Base-by-base conservation (phyloP, 352 stramenopile species). In the Phytophthora litchii region DNA sequence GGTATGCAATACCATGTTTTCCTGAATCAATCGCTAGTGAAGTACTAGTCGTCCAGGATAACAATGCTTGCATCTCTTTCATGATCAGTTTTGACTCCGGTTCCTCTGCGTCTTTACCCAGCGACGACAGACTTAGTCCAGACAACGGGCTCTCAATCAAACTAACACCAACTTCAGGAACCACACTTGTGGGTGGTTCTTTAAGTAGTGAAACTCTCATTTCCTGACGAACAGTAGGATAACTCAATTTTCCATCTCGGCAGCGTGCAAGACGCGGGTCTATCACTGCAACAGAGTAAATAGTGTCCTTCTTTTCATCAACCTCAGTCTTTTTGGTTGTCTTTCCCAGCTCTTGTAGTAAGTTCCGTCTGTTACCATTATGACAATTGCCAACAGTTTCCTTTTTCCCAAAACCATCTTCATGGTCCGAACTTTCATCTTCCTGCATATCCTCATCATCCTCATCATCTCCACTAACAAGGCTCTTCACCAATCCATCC, bases 71-170 rank as follows among this genome's bases (percentile, higher is more conserved):
- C 21, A 94, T 60, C 37, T 85, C 71, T 16, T 78, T 54, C 1
- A 90, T n/a, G 31, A 94, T 88, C 6, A 68, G 44, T 14, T 63
- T 60, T 0, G 75, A 76, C 10, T 90, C 80, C 2, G 85, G 85
- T 53, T 94, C 85, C 32, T 91, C 80, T 0, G 68, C 78, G n/a
- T 70, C 54, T n/a, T 70, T 67, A 16, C 54, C 62, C 1, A 63
- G 43, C 4, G 75, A 71, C 6, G 65, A 71, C 0, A 93, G 62
- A 31, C 51, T 70, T 1, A 67, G n/a, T 12, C 66, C 67, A 14
- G 82, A 88, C 3, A 92, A 29, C 2, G 85, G 85, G 53, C 85
- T 91, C 8, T 65, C 42, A 61, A 94, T 91, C 7, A 66, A 58
- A 2, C 48, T 48, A 5, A 37, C 48, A 0, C 67, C 70, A 35